A percentile compares a stretch with the other conserved stretches of the same genome.
Evolutionary conservation across 164 flowering plant species (phyloP).

Genomic region (Magnolia kwangsiensis): DNA sequence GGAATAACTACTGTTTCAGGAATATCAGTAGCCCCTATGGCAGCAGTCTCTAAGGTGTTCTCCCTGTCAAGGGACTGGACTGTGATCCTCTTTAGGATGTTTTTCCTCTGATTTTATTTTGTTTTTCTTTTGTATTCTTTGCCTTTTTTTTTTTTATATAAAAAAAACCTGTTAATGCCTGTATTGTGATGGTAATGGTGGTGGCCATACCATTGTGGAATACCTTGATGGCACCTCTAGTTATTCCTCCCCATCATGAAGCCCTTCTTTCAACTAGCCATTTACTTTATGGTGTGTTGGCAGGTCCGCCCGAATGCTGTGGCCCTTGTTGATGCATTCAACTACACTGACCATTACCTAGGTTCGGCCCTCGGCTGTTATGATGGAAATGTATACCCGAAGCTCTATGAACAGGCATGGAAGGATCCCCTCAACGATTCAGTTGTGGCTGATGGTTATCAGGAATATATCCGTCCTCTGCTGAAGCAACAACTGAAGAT

Average conservation of each 20-base stretch:
- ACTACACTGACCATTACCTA: conserved; percentile 93
- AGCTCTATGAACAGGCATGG: conserved; percentile 85
- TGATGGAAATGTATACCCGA: conserved; percentile 97
- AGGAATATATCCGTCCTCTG: conserved; percentile 70
- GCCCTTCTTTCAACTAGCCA: background rate
- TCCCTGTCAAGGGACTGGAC: too few relatives aligned
- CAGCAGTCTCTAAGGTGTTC: too few relatives aligned
- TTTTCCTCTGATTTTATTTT: too few relatives aligned
- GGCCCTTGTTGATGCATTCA: conserved; percentile 88
- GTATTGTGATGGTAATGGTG: too few relatives aligned
- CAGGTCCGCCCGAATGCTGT: conserved; percentile 93
- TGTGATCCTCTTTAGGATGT: too few relatives aligned
- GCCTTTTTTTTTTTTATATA: too few relatives aligned
- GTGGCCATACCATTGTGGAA: too few relatives aligned
- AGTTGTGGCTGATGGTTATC: conserved; percentile 84
- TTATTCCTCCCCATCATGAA: background rate
- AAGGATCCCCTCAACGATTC: conserved; percentile 90
- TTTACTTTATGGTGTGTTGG: background rate
- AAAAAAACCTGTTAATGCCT: too few relatives aligned
- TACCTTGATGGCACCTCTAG: too few relatives aligned
- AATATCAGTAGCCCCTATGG: too few relatives aligned
- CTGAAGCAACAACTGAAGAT: conserved; percentile 72
- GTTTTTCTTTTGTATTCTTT: too few relatives aligned
- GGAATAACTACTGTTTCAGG: too few relatives aligned
- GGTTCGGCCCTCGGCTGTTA: conserved; percentile 87